A percentile compares a stretch with the other conserved stretches of the same genome.
These are phyloP conservation scores for Candida peoriensis DNA, from an alignment of 805 yeast genomes.

Conservation along the genomic window DNA sequence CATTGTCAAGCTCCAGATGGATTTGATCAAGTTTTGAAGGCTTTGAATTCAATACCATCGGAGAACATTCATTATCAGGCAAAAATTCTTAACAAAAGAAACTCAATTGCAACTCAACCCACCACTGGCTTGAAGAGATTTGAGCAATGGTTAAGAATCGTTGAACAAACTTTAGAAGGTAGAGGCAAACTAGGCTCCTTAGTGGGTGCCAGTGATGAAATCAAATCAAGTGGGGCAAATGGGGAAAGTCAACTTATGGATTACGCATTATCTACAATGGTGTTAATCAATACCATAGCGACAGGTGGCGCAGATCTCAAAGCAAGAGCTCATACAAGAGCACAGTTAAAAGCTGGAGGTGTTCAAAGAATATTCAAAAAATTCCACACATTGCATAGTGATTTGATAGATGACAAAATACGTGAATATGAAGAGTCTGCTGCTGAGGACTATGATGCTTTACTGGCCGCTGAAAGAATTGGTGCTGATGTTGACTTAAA, in stretches of 20 bases:
- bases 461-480: conserved; percentile 29
- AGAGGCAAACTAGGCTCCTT: conserved; percentile 85
- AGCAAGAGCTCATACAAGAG: conserved; percentile 51
- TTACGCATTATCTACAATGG: conserved; percentile 64
- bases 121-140: conserved; percentile 39
- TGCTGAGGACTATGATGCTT: conserved; percentile 49
- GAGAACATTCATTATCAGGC: conserved; percentile 27
- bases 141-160: conserved; percentile 66
- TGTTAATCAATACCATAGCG: conserved; percentile 63
- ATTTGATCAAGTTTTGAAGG: conserved; percentile 50
- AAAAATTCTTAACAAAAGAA: conserved; percentile 31
- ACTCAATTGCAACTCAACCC: conserved; percentile 19
- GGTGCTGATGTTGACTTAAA: conserved; percentile 39
- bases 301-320: conserved; percentile 31
- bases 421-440: conserved; percentile 52
- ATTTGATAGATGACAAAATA: conserved; percentile 61
- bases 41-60: conserved; percentile 23
- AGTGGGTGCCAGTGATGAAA: conserved; percentile 90
- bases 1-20: conserved; percentile 41
- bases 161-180: conserved; percentile 70
- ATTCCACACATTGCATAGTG: conserved; percentile 49
- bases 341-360: conserved; percentile 55
- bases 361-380: conserved; percentile 45
- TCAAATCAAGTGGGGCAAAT: conserved; percentile 42
- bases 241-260: conserved; percentile 65